Evolutionary conservation across 257 asterid species (phyloP).

Genomic region (Nicotiana otophora): DNA sequence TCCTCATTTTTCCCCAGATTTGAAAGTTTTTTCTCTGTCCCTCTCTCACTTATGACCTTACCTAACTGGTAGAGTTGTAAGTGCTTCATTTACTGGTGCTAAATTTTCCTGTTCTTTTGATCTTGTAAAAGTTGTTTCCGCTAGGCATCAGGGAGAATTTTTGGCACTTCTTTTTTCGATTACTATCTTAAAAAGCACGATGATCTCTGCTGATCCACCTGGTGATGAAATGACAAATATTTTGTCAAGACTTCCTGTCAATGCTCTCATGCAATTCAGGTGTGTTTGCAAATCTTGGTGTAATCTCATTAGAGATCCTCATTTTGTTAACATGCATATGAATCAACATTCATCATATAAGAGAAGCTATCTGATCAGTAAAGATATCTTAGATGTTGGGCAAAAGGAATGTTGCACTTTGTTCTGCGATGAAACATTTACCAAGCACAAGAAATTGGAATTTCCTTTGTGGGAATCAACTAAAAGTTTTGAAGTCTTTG

Average conservation of each 20-base stretch:
- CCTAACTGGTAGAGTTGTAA: not conserved
- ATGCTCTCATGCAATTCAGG: not conserved
- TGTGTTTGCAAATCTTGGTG: not conserved
- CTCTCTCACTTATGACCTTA: not conserved
- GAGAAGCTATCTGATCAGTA: not conserved
- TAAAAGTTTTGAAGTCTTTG: not conserved
- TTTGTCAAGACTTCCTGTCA: not conserved
- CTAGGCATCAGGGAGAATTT: not conserved
- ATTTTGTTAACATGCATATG: not conserved
- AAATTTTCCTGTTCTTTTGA: not conserved
- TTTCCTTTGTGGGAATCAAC: not conserved
- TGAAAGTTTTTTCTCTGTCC: not conserved
- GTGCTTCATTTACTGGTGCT: not conserved
- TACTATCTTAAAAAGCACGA: not conserved
- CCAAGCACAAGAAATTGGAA: not conserved
- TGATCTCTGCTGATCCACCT: not conserved
- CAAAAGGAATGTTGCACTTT: not conserved
- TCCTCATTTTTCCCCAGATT: not conserved
- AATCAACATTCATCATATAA: not conserved
- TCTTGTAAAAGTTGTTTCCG: not conserved
- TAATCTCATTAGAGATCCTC: not conserved
- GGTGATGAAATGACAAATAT: not conserved
- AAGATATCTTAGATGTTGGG: not conserved
- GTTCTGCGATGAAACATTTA: constrained; percentile 2
- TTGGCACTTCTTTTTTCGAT: not conserved